Evolutionary conservation across 1,139 yeast species (phyloP).

Genomic region (Zygosaccharomyces pseudobailii): DNA sequence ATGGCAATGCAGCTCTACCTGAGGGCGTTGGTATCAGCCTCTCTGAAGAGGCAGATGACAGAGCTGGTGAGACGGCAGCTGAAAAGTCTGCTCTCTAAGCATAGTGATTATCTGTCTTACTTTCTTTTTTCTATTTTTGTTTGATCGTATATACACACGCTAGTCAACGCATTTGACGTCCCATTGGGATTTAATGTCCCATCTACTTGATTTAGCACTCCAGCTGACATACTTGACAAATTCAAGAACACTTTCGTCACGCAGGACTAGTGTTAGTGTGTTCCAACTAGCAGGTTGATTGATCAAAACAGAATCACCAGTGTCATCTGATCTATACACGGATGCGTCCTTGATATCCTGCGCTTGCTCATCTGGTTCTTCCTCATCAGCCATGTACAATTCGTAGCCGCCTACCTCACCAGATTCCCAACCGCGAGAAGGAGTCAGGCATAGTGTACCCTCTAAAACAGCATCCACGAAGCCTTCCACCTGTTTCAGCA

Average conservation of each 20-base stretch:
- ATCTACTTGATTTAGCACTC: conserved; percentile 84
- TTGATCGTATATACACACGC: conserved; percentile 1
- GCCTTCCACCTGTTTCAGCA: conserved; percentile 32
- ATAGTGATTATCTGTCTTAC: not conserved
- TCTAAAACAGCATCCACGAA: conserved; percentile 38
- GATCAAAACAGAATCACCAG: conserved; percentile 75
- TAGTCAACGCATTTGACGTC: conserved; percentile 48
- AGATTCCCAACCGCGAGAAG: conserved; percentile 74
- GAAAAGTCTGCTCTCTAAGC: conserved; percentile 3
- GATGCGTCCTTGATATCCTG: conserved; percentile 37
- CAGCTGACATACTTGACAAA: conserved; percentile 89
- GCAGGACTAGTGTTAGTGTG: conserved; percentile 64
- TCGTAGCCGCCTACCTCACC: conserved; percentile 96
- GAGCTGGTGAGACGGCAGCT: conserved; percentile 6
- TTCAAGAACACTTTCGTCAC: conserved; percentile 81
- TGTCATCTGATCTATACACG: conserved; percentile 47
- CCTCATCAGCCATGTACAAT: conserved; percentile 69
- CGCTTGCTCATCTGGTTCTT: conserved; percentile 38
- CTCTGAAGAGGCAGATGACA: conserved; percentile 7
- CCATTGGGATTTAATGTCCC: conserved; percentile 88
- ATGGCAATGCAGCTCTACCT: not conserved
- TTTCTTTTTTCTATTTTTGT: not conserved
- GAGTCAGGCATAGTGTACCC: conserved; percentile 75
- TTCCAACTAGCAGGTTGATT: conserved; percentile 87
- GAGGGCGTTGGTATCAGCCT: not conserved